Conservation (phyloP, 2,329 filamentous ascomycete genomes). For the Epichloe baconii region DNA sequence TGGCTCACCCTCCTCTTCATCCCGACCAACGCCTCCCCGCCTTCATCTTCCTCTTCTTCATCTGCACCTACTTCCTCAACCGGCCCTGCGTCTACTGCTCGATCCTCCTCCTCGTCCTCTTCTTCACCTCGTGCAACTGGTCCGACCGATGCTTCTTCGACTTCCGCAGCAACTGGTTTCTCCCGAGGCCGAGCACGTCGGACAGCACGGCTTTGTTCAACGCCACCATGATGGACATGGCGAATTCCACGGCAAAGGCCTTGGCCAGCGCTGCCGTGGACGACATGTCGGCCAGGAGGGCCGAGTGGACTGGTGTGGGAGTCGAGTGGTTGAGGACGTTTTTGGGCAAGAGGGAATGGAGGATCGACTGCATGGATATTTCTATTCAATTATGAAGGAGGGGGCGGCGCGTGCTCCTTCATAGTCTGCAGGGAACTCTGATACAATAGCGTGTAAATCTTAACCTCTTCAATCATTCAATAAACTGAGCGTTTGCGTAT, state of each 20-base stretch:
- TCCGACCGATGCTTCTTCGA: conserved; percentile 88
- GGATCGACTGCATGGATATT: conserved; percentile 81
- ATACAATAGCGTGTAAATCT: not conserved
- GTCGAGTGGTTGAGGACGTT: conserved; percentile 78
- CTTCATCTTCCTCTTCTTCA: conserved; percentile 80
- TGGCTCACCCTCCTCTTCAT: conserved; percentile 84
- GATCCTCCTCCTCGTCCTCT: conserved; percentile 85
- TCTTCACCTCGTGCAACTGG: conserved; percentile 84
- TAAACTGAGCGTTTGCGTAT: too few species aligned
- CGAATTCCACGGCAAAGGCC: conserved; percentile 58
- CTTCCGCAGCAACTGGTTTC: conserved; percentile 84
- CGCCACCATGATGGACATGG: conserved; percentile 36
- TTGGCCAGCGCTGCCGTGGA: conserved; percentile 56
- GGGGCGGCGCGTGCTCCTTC: too few species aligned
- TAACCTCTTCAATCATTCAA: too few species aligned
- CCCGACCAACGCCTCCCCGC: conserved; percentile 70
- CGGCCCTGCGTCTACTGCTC: conserved; percentile 97
- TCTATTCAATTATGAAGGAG: conserved; percentile 49
- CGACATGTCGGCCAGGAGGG: conserved; percentile 37
- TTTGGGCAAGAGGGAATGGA: conserved; percentile 74
- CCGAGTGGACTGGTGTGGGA: conserved; percentile 64
- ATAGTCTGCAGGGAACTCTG: not conserved
- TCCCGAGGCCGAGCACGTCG: conserved; percentile 46
- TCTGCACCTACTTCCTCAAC: conserved; percentile 91
- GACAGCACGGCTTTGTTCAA: conserved; percentile 23